Base-by-base conservation (phyloP, 495 filamentous ascomycete species). In the Schizothecium vesticola region DNA sequence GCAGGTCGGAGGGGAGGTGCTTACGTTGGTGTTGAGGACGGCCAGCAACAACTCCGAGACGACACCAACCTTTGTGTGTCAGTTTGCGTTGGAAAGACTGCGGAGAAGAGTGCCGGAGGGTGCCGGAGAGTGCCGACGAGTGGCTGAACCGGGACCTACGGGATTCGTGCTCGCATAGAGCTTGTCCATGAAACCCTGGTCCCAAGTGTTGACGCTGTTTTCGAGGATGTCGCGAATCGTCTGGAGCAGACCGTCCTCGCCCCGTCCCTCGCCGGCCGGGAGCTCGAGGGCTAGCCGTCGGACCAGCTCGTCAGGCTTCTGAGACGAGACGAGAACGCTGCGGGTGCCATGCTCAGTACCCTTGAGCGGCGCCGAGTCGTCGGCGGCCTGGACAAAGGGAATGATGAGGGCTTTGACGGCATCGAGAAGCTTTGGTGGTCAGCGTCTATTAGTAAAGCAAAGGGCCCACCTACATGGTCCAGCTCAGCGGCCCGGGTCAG, bases 171-270 rank as follows among this genome's bases (percentile, higher is more conserved):
- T 89, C 23, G 90, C 89, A 77, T 97, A 97, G 33, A 97, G 81
- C 81, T 97, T 96, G 78, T 97, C 92, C 76, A 97, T 78, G 79
- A 99, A 97, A 9, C 94, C 95, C 74, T 94, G 92, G 77, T 94
- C 90, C 94, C 94, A 98, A 33, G 94, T 97, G 78, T 98, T 98
- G 72, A 97, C 94, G 61, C 88, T 91, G 80, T 95, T 92, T 63
- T 85, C 82, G 63, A 97, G 82, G 33, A 96, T 81, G 71, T 87
- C 84, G 68, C 86, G 79, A 28, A 94, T 82, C 3, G 86, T 79
- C 24, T 86, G 76, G 23, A 94, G 77, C 62, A 97, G 75, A 0
- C 92, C 93, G 16, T 90, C 86, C 72, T 90, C 89, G 2, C 90
- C 91, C 43, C 81, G 79, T 11, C 90, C 91, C 43, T 80, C 74